Base-by-base conservation (phyloP, 2,329 filamentous ascomycete genomes). In the Aspergillus carbonarius region DNA sequence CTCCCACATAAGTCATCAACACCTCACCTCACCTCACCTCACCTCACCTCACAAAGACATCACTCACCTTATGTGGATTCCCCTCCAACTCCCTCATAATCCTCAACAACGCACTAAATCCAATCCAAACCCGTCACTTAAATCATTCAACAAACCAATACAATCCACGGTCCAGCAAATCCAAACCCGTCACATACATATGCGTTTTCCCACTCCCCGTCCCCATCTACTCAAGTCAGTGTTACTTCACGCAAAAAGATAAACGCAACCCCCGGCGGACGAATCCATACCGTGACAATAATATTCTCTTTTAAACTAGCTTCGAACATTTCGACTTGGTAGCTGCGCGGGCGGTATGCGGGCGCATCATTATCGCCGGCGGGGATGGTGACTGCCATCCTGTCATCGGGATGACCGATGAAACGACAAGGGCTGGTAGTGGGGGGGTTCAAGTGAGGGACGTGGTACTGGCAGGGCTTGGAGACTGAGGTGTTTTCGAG, bases 151-250 rank as follows among this genome's bases (percentile, higher is more conserved):
- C n/a, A n/a, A n/a, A n/a, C n/a, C n/a, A n/a, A n/a, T n/a, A n/a
- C n/a, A n/a, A n/a, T n/a, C n/a, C n/a, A n/a, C n/a, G n/a, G n/a
- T n/a, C n/a, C n/a, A n/a, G n/a, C n/a, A n/a, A n/a, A n/a, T 42
- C 17, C 1, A 35, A 27, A 9, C 34, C 34, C n/a, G 39, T 32
- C n/a, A 27, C 82, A 75, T 82, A 91, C 88, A 92, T 84, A 63
- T 89, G 86, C 3, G 90, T 92, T 72, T 93, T 93, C 2, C 90
- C 90, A 63, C 85, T 91, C 1, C 90, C 90, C 0, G 90, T 93
- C 61, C 90, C 89, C 89, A 92, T 92, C 88, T 89, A 44, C 15
- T 39, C 25, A 53, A 39, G 23, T 60, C 42, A 59, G 47, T 44
- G 8, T 35, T 30, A 9, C n/a, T n/a, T n/a, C n/a, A n/a, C n/a